Percentiles rank a stretch among this genome's conserved stretches.
These are phyloP conservation scores for Catharanthus roseus DNA, from an alignment of 257 asterid species.

Conservation along the genomic window DNA sequence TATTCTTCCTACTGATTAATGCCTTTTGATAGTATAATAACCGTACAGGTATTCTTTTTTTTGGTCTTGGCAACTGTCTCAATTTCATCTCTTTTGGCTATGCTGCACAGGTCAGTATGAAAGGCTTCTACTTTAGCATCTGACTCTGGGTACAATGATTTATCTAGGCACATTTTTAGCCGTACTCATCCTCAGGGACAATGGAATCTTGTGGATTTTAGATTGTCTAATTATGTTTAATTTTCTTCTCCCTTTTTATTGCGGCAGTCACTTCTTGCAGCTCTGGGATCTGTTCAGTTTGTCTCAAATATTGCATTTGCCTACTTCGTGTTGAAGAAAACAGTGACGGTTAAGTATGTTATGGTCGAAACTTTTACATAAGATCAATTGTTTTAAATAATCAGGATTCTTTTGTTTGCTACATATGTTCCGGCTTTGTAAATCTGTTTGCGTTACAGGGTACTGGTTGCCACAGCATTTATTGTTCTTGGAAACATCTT, in stretches of 20 bases:
- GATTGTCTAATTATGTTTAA: not conserved
- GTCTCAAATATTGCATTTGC: conserved; percentile 91
- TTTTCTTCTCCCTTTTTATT: not conserved
- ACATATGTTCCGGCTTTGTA: not conserved
- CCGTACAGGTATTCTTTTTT: conserved; percentile 72
- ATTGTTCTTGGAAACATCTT: conserved; percentile 92
- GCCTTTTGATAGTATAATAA: not conserved
- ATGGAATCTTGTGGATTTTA: not conserved
- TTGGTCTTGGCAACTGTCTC: conserved; percentile 83
- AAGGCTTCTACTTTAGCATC: not conserved
- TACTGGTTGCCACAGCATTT: conserved; percentile 85
- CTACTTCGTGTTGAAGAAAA: conserved; percentile 74
- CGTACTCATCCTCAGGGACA: not conserved
- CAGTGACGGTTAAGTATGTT: conserved; percentile 79
- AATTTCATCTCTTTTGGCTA: conserved; percentile 94
- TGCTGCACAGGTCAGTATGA: conserved; percentile 88
- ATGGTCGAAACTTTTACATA: conserved; percentile 11
- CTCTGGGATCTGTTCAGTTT: conserved; percentile 93
- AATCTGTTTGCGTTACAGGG: conserved; percentile 44
- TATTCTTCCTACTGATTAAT: not conserved
- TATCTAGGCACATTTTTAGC: not conserved
- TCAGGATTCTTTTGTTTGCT: conserved; percentile 7
- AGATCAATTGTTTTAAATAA: conserved; percentile 15
- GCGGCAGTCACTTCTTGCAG: conserved; percentile 95
- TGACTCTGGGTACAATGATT: not conserved